These are phyloP conservation scores for Cynanchum wilfordii DNA, from an alignment of 257 asterid species.

Conservation along the genomic window DNA sequence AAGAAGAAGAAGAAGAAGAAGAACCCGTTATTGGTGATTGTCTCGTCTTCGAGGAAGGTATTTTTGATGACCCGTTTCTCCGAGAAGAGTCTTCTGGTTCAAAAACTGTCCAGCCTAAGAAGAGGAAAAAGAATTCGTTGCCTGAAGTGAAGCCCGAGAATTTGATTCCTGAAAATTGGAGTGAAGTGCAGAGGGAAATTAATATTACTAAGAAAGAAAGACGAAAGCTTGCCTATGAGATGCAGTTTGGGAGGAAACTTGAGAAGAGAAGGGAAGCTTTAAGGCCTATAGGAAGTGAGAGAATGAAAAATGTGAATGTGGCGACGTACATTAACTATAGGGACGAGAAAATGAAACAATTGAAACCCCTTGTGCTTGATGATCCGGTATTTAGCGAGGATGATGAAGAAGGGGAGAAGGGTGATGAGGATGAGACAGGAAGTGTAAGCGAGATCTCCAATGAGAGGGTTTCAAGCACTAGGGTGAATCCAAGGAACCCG, in stretches of 20 bases:
- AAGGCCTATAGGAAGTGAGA: conserved; percentile 40
- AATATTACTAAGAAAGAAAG: conserved; percentile 84
- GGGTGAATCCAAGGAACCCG: conserved; percentile 85
- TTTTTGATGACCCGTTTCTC: conserved; percentile 67
- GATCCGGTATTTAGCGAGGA: conserved; percentile 33
- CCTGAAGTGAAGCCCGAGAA: conserved; percentile 45
- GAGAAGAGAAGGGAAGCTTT: conserved; percentile 54
- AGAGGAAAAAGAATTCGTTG: background rate
- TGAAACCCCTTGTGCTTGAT: conserved; percentile 74
- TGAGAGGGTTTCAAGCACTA: conserved; percentile 22
- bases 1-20: conserved; percentile 56
- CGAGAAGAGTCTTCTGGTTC: conserved; percentile 22
- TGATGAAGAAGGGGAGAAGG: conserved; percentile 13
- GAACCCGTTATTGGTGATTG: conserved; percentile 72
- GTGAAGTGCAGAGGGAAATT: conserved; percentile 49
- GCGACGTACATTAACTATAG: conserved; percentile 42
- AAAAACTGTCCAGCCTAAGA: conserved; percentile 11
- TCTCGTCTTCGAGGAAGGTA: conserved; percentile 78
- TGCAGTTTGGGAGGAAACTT: conserved; percentile 62
- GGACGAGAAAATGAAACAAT: conserved; percentile 52
- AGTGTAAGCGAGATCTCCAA: conserved; percentile 24
- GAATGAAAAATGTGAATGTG: conserved; percentile 2
- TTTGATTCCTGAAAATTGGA: conserved; percentile 86
- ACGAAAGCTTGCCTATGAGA: conserved; percentile 51
- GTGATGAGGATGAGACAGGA: conserved; percentile 13